phyloP scores from a whole-genome alignment of 306 rosid species.

The Pueraria montana region DNA sequence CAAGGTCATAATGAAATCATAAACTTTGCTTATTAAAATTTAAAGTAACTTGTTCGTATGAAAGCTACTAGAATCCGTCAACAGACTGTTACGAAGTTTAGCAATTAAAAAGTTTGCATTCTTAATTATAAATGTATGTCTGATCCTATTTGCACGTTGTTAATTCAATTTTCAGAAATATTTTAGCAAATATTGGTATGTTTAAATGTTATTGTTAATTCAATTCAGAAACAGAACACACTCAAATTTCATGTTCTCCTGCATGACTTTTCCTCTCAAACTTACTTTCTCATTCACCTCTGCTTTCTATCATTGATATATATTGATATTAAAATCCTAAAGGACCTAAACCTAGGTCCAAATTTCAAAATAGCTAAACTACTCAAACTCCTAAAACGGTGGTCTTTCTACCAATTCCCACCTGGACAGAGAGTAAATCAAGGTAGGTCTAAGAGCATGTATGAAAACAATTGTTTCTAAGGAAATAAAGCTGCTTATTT shows the following conservation, averaged over 20 bases:
- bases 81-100: not conserved
- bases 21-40: not conserved
- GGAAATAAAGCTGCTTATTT: not conserved
- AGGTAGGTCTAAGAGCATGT: not conserved
- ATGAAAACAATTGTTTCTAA: not conserved
- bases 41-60: no score
- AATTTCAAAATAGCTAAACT: not conserved
- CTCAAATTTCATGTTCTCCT: not conserved
- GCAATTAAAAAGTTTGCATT: not conserved
- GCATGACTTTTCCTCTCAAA: not conserved
- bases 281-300: not conserved
- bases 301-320: not conserved
- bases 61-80: not conserved
- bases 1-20: conserved; percentile 11
- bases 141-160: not conserved
- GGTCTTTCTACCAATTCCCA: conserved; percentile 1
- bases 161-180: not conserved
- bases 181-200: no score
- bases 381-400: not conserved
- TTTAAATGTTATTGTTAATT: no score
- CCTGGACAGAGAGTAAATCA: not conserved
- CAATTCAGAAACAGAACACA: not conserved
- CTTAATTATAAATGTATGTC: not conserved
- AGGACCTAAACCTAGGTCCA: not conserved
- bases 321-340: not conserved